Evolutionary conservation across 805 yeast species (phyloP).

Genomic region (Martiniozyma abietophila): DNA sequence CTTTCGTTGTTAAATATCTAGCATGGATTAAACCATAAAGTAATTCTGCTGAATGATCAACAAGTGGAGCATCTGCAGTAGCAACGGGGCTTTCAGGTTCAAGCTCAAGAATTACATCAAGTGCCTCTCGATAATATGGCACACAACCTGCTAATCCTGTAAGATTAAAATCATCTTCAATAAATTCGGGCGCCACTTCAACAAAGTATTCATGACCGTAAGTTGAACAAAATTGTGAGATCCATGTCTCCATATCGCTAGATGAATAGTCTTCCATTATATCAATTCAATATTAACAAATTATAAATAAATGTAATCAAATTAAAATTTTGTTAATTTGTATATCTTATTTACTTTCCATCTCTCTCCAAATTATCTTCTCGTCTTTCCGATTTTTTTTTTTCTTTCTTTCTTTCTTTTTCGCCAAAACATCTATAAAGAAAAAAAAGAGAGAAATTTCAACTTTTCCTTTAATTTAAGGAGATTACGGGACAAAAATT

Average conservation of each 20-base stretch:
- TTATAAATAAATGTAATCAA: background rate
- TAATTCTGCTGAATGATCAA: conserved; percentile 86
- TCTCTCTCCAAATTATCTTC: background rate
- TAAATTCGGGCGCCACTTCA: conserved; percentile 84
- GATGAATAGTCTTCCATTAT: conserved; percentile 20
- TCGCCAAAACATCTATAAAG: too few species aligned
- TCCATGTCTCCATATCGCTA: conserved; percentile 63
- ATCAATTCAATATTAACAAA: conserved; percentile 15
- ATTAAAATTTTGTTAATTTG: background rate
- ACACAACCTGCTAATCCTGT: conserved; percentile 82
- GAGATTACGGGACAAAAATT: too few species aligned
- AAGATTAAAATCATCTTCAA: conserved; percentile 93
- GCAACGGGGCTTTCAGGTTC: conserved; percentile 54
- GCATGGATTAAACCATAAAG: conserved; percentile 93
- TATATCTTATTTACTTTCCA: background rate
- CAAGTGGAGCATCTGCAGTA: conserved; percentile 59
- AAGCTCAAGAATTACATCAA: conserved; percentile 82
- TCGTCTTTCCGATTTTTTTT: background rate
- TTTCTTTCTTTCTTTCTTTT: background rate
- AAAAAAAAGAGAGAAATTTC: background rate
- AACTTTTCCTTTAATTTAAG: too few species aligned
- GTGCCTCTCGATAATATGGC: conserved; percentile 84
- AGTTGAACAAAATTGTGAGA: conserved; percentile 65
- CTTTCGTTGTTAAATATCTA: conserved; percentile 78
- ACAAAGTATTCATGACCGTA: conserved; percentile 88